Evolutionary conservation across 805 yeast species (phyloP), one percentile per base, ranked within the genome.

Genomic region (Dipodascus geniculatus): DNA sequence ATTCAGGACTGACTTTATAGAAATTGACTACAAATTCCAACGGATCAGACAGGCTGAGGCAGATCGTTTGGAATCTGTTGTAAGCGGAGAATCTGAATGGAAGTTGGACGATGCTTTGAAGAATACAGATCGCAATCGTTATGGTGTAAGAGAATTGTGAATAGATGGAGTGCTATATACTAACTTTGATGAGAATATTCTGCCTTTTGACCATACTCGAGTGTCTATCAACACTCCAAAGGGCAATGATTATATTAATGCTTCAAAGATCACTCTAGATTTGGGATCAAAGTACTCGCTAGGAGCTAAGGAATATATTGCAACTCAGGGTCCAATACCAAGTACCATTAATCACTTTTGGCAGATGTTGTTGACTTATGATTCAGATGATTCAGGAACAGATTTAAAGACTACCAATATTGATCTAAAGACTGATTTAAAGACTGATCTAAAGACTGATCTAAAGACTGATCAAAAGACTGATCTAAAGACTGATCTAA

Each of bases 291-390:
- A 51, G 61, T 55, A 68, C 48, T 74, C 72, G 52, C 79, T 78
- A 59, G 53, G 42, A 17, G 51, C 42, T 50, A 61, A 66, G 50
- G 56, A 60, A 2, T 70, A 67, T 53, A 86, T 90, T 61, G 96
- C 96, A 0, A 79, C 95, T 1, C 96, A 91, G 66, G 99, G 96
- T 1, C 99, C 99, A 1, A 67, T 86, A 55, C 66, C 65, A 1
- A 75, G 75, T 42, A 91, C 98, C 0, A 75, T 83, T 23, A 81
- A 80, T 20, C 96, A 91, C 65, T 90, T 91, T 62, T 89, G 95
- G 84, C 84, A 83, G 54, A 80, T 89, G 70, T 75, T 86, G 16
- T 38, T 38, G 14, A n/a, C 44, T 38, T 17, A 38, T n/a, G 8
- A 14, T 6, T n/a, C 20, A 6, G 17, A 14, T 11, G 19, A 38